Evolutionary conservation across 2,329 filamentous ascomycete genomes (phyloP), one percentile per base, ranked within the genome.

Genomic region (Alternaria infectoria): DNA sequence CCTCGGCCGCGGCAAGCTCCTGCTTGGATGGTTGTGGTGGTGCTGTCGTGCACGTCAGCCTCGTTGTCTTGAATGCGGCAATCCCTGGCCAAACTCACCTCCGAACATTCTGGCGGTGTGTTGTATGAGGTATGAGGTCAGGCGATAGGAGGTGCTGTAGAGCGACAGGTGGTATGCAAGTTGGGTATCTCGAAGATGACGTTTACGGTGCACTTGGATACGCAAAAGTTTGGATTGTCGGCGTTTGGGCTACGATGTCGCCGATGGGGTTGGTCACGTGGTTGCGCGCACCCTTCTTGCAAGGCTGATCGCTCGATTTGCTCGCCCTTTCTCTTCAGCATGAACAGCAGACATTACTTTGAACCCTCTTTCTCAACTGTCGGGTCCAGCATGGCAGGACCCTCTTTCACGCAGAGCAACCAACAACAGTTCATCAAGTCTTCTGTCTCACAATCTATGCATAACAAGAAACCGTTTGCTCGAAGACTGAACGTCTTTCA

Each of bases 11-110:
- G 69, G 86, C 86, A 78, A 94, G 86, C 86, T 94, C 91, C 80
- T 90, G 89, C 62, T 87, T 83, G 62, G 88, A 88, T 74, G 89
- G 86, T 79, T 89, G 89, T 78, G 90, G 90, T 82, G 91, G 88
- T 84, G 88, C 88, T 91, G 36, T 46, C 9, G 25, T 19, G 7
- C 6, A 46, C 23, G 57, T 68, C 47, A 73, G 63, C 51, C 28
- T 51, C 13, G 49, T n/a, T 46, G 17, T 26, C 54, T 23, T 19
- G 9, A 3, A 11, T 13, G 32, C 19, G 30, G 19, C 28, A n/a
- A n/a, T 6, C n/a, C 15, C 17, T n/a, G 19, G 6, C 5, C 11
- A 40, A 3, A 60, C 59, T 36, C 13, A 74, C 86, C 87, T 84
- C 87, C 88, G 72, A 90, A 90, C 88, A 90, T 62, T 40, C 4